Base-by-base conservation (phyloP, 2,329 filamentous ascomycete genomes). In the Fusarium sp. region DNA sequence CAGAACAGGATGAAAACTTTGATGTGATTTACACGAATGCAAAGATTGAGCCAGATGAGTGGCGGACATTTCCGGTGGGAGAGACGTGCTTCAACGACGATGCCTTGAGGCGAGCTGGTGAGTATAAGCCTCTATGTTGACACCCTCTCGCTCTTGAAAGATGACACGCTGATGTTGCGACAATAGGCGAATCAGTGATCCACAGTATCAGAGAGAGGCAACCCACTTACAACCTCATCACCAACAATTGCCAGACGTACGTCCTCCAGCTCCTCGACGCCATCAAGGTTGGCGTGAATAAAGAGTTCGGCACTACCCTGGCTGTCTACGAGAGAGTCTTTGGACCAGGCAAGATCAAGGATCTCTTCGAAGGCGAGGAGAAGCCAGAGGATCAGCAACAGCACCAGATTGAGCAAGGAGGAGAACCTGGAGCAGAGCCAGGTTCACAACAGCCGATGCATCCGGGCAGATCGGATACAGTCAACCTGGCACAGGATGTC, bases 161-260 rank as follows among this genome's bases (percentile, higher is more conserved):
- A 25, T 10, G 15, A 2, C 3, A 59, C 44, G 2, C 59, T 69
- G 4, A 69, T 1, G 10, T 0, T 3, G 2, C 0, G 7, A 12
- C 4, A 3, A 1, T 1, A 86, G 86, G 84, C 23, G 87, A 89
- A 63, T 85, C 84, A 70, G 84, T 86, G 0, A 89, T 89, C 39
- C 82, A 85, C 25, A 82, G 83, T 21, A 89, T 89, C 75, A 80
- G 87, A 11, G 78, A 82, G 38, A 83, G 80, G 55, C 82, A 83
- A 15, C 83, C 87, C 0, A 85, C 80, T 2, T 90, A 90, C 78
- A 89, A 89, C 60, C 82, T 90, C 61, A 89, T 90, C 76, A 86
- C 82, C 69, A 90, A 90, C 77, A 90, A 90, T 78, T 90, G 88
- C 76, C 88, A 90, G 72, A 89, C 86, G 23, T 89, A 86, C 66